Percentiles rank a stretch among this genome's conserved stretches.
These are phyloP conservation scores for Asterochloris erici DNA, from an alignment of 139 green algal species.

Conservation along the genomic window DNA sequence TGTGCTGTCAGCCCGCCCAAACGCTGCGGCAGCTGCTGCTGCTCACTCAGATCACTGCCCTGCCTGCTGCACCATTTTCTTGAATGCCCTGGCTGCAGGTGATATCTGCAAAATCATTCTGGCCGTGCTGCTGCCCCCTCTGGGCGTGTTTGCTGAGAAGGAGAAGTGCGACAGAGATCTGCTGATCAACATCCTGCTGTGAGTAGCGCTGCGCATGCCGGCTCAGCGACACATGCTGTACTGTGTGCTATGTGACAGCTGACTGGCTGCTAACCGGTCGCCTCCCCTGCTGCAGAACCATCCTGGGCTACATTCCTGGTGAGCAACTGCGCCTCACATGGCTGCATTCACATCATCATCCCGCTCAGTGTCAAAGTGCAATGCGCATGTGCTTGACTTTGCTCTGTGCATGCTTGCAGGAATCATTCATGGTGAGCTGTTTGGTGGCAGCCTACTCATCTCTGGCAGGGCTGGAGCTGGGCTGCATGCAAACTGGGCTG, in stretches of 20 bases:
- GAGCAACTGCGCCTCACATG: neutral
- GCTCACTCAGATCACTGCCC: neutral
- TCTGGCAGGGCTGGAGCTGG: too few relatives aligned
- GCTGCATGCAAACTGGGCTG: too few relatives aligned
- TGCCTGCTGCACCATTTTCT: neutral
- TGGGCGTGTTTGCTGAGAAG: conserved; percentile 18
- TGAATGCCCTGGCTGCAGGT: neutral
- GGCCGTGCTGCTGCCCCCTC: conserved; percentile 4
- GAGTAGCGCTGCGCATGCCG: neutral
- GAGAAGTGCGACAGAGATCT: conserved; percentile 16
- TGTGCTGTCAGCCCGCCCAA: neutral
- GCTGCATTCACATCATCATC: neutral
- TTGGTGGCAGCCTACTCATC: too few relatives aligned
- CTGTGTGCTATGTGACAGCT: neutral
- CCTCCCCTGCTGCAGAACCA: neutral
- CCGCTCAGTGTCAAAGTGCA: too few relatives aligned
- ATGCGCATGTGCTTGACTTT: too few relatives aligned
- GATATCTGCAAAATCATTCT: conserved; percentile 19
- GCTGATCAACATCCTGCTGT: conserved; percentile 6
- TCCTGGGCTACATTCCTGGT: conserved; percentile 21
- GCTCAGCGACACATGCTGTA: neutral
- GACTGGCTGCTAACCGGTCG: neutral
- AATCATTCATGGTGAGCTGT: too few relatives aligned
- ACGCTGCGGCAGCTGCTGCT: neutral
- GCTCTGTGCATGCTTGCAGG: too few relatives aligned